Base-by-base conservation (phyloP, 768 basidiomycete genomes). In the Podaxis sp. region DNA sequence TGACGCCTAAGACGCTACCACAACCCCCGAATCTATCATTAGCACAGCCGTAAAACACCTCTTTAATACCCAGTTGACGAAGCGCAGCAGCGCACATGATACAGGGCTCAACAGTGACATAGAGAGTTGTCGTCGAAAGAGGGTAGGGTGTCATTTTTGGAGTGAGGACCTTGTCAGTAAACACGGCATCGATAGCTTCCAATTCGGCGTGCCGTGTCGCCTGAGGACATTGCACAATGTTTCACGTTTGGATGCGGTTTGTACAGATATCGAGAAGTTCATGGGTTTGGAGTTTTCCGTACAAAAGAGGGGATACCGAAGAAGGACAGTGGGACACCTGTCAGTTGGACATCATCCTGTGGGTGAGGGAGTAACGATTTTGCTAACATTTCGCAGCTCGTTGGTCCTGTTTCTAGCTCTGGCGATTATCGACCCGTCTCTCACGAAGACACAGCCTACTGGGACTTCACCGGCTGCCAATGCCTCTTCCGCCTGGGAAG, bases 71-170 rank as follows among this genome's bases (percentile, higher is more conserved):
- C 65, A 96, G 75, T 75, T 98, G 97, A 58, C 96, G 85, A 37
- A 99, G 82, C 11, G 96, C 97, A 24, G 93, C 94, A 12, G 95
- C 94, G 67, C 97, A 99, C 97, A 98, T 98, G 73, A 98, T 94
- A 75, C 97, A 99, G 0, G 96, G 97, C 75, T 99, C 96, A 57
- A 99, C 97, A 4, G 97, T 99, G 56, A 98, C 97, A 73, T 98
- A 99, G 29, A 98, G 85, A 2, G 86, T 91, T 22, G 93, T 96
- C 9, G 85, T 80, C 0, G 82, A 80, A 17, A 99, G 82, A 4
- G 93, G 92, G 63, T 91, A 85, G 49, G 73, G 69, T 0, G 74
- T 56, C n/a, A 72, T 64, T 37, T 73, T 69, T 24, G 85, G 83
- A 7, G 90, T 89, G 65, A 90, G 81, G 15, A 69, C 57, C 57